phyloP scores from a whole-genome alignment of 805 yeast genomes.

The Hanseniaspora pseudoguilliermondii region DNA sequence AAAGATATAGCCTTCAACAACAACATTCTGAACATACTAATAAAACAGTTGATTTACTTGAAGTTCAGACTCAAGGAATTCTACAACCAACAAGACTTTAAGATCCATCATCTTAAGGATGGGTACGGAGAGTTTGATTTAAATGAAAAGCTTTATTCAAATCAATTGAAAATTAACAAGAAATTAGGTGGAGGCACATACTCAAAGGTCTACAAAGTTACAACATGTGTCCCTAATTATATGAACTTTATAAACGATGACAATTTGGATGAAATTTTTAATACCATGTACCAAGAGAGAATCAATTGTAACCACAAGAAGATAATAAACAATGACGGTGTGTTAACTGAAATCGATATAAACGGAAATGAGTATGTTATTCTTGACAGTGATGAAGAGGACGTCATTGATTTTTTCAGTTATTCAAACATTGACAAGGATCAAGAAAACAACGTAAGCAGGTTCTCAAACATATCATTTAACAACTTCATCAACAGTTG shows the following conservation, averaged over 20 bases:
- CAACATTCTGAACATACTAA: neutral
- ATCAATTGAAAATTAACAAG: conserved; percentile 50
- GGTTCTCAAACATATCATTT: neutral
- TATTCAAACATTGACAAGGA: neutral
- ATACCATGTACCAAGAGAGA: neutral
- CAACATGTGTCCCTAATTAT: conserved; percentile 43
- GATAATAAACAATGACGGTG: neutral
- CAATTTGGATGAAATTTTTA: neutral
- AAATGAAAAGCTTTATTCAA: conserved; percentile 48
- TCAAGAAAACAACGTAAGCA: neutral
- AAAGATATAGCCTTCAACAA: neutral
- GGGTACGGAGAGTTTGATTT: conserved; percentile 59
- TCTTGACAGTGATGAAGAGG: neutral
- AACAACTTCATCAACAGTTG: neutral
- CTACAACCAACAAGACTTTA: neutral
- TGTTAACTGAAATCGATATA: neutral
- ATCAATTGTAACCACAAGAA: neutral
- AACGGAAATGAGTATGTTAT: neutral
- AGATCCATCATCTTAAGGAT: conserved; percentile 29
- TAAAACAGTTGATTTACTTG: neutral
- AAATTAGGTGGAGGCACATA: conserved; percentile 86
- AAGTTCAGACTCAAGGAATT: neutral
- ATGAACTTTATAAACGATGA: neutral
- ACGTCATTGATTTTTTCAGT: neutral
- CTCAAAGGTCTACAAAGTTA: conserved; percentile 64